phyloP scores from a whole-genome alignment of 495 filamentous ascomycete species.

The Astrothelium macrocarpum region DNA sequence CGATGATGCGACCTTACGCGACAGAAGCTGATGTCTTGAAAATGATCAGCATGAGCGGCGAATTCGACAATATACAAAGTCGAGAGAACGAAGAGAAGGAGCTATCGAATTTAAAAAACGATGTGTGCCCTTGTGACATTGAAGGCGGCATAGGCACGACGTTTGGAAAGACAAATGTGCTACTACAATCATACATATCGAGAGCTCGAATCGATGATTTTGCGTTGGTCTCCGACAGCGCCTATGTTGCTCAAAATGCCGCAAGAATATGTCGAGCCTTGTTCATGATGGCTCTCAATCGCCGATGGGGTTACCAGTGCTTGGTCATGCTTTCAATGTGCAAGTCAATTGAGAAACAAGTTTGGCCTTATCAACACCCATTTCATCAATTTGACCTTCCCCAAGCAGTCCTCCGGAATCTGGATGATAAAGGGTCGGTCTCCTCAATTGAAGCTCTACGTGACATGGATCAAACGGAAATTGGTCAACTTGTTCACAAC shows the following conservation, averaged over 20 bases:
- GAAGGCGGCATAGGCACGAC: conserved; percentile 64
- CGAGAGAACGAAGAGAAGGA: conserved; percentile 80
- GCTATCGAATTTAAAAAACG: conserved; percentile 54
- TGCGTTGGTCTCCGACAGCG: conserved; percentile 77
- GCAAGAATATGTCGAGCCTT: conserved; percentile 88
- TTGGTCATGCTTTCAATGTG: conserved; percentile 78
- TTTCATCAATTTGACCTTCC: conserved; percentile 92
- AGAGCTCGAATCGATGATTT: conserved; percentile 81
- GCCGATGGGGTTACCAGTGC: conserved; percentile 91
- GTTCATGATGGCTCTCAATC: conserved; percentile 94
- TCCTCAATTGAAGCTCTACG: conserved; percentile 69
- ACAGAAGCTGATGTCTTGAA: conserved; percentile 82
- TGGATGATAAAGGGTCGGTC: conserved; percentile 65
- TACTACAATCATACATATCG: conserved; percentile 94
- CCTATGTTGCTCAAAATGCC: conserved; percentile 92
- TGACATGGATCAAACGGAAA: conserved; percentile 87
- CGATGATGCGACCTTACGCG: conserved; percentile 69
- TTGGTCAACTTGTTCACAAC: conserved; percentile 88
- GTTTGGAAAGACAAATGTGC: conserved; percentile 88
- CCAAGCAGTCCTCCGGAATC: conserved; percentile 65
- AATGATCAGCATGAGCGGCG: conserved; percentile 93
- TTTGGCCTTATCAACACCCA: conserved; percentile 92
- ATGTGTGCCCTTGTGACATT: conserved; percentile 61
- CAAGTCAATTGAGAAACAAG: conserved; percentile 87
- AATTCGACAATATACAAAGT: conserved; percentile 94